Conservation (phyloP, 1,139 yeast genomes). For the Taphrina flavorubra region DNA sequence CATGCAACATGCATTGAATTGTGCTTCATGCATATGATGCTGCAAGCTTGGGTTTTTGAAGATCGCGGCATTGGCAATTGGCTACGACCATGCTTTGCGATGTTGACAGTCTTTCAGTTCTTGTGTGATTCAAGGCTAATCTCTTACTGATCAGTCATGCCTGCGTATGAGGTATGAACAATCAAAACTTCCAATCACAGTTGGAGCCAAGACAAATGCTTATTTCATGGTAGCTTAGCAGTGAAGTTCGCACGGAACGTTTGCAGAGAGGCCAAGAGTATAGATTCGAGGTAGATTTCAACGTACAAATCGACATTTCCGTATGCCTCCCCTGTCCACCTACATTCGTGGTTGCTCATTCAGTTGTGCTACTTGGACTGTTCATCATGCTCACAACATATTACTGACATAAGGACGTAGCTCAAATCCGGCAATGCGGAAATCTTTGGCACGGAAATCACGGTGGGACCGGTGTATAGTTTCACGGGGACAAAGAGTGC, state of each 20-base stretch:
- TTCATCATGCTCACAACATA: not conserved
- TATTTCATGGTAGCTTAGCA: constrained; percentile 14
- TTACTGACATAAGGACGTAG: not conserved
- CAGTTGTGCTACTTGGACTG: not conserved
- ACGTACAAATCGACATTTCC: constrained; percentile 62
- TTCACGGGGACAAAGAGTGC: constrained; percentile 66
- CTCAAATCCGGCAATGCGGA: constrained; percentile 73
- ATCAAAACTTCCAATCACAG: not conserved
- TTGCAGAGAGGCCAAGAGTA: constrained; percentile 59
- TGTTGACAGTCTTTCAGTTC: no score
- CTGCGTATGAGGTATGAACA: constrained; percentile 14
- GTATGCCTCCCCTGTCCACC: constrained; percentile 49
- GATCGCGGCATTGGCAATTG: no score
- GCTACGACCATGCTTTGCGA: no score
- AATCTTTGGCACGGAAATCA: constrained; percentile 89
- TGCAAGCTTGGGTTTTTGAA: no score
- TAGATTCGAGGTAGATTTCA: constrained; percentile 77
- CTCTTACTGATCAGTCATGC: not conserved
- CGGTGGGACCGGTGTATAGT: constrained; percentile 68
- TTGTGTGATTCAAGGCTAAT: no score
- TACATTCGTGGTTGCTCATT: not conserved
- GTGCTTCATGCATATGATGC: no score
- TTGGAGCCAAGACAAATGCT: not conserved
- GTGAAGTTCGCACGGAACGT: constrained; percentile 24
- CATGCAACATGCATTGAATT: no score